Evolutionary conservation across 768 basidiomycete genomes (phyloP), one percentile per base, ranked within the genome.

Genomic region (Boletales sp.): DNA sequence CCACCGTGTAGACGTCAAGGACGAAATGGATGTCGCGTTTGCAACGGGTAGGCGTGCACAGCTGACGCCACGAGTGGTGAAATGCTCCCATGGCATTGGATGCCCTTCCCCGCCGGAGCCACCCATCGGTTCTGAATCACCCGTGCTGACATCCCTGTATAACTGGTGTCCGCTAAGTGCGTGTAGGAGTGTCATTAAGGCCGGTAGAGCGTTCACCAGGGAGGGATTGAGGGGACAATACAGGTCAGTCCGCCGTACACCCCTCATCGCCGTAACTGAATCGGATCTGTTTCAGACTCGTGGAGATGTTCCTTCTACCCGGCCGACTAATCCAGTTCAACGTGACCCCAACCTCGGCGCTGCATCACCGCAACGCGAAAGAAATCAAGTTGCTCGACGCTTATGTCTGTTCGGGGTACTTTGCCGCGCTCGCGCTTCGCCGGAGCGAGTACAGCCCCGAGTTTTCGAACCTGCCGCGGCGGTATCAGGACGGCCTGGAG

Each of bases 401-500:
- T 8, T 92, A 94, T 67, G 77, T 94, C 27, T 85, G 80, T 62
- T 94, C 93, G n/a, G 94, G 94, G 9, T 86, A 87, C 61, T 74
- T 90, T 48, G 89, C 88, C 17, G 81, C 84, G 17, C 77, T 80
- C 56, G 74, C 78, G 14, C 74, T 90, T 31, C 83, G 83, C 7
- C 69, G 72, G 43, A 80, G 80, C n/a, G 80, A 90, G 62, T 86
- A 81, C 62, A 69, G 70, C 40, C 78, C 84, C 5, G 75, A 81
- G 57, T 69, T 67, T 14, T 68, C 71, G 2, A 66, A 73, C 9
- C 68, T 78, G 30, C 81, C 90, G 2, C 81, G 90, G 10, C 82
- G 90, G 40, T 97, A 97, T 64, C 78, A 84, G 48, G 95, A 98
- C 61, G 94, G 94, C 1, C 73, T 98, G 11, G 90, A 95, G 68